Evolutionary conservation across 129 eudicot species (phyloP).

Genomic region (Escallonia rubra): DNA sequence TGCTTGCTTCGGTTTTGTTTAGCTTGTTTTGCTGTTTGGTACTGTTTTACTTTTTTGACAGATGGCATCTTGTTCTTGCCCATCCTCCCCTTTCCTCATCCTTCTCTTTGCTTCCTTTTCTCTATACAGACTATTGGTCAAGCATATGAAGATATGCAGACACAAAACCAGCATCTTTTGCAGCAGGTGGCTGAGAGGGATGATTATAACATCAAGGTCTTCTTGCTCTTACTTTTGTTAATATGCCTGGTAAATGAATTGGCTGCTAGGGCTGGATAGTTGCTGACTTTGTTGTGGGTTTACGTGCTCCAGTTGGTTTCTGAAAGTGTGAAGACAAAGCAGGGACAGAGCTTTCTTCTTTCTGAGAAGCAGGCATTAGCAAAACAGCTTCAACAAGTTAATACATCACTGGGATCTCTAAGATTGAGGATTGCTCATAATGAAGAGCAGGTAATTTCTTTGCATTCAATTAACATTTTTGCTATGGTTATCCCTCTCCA

Average conservation of each 20-base stretch:
- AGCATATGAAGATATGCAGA: conserved; percentile 99
- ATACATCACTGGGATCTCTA: no score
- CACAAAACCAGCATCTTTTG: conserved; percentile 81
- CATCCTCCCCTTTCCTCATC: not conserved
- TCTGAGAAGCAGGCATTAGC: conserved; percentile 43
- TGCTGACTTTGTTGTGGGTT: not conserved
- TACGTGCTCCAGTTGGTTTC: conserved; percentile 71
- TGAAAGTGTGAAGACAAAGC: conserved; percentile 95
- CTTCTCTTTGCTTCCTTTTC: not conserved
- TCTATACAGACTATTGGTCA: conserved; percentile 84
- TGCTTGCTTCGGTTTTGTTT: not conserved
- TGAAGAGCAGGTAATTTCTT: no score
- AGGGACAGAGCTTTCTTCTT: conserved; percentile 51
- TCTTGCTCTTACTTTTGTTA: not conserved
- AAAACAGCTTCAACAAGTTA: no score
- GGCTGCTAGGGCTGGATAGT: not conserved
- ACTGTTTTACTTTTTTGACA: not conserved
- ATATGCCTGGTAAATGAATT: not conserved
- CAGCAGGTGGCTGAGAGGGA: conserved; percentile 94
- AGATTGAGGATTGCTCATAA: no score
- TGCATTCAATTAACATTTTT: not conserved
- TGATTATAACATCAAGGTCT: conserved; percentile 94
- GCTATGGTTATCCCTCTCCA: conserved; percentile 7
- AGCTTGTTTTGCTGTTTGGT: not conserved
- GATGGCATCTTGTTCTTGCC: not conserved